Evolutionary conservation across 2,329 filamentous ascomycete genomes (phyloP).

Genomic region (Ophiostoma sp.): DNA sequence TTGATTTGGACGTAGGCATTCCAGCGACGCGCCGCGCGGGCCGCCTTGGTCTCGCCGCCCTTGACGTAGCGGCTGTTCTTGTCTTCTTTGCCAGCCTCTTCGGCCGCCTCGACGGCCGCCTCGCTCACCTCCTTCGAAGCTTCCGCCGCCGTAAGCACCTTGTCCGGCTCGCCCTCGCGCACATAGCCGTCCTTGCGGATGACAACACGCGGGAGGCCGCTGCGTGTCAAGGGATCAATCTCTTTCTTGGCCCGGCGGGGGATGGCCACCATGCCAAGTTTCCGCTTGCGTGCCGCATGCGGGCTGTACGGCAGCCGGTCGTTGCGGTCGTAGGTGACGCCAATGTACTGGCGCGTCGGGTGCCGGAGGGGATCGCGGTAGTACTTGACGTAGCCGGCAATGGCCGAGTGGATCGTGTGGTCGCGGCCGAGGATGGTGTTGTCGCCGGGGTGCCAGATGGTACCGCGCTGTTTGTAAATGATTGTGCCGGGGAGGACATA

Average conservation of each 20-base stretch:
- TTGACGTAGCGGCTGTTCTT: neutral
- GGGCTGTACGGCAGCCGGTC: slow-evolving; percentile 75
- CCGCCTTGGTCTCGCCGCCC: slow-evolving; percentile 22
- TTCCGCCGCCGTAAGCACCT: neutral
- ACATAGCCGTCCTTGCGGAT: slow-evolving; percentile 34
- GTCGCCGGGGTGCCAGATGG: slow-evolving; percentile 91
- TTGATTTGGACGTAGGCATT: slow-evolving; percentile 31
- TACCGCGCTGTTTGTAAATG: slow-evolving; percentile 94
- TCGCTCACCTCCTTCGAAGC: slow-evolving; percentile 17
- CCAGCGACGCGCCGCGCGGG: slow-evolving; percentile 29
- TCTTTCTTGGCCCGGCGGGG: slow-evolving; percentile 40
- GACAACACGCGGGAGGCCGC: slow-evolving; percentile 39
- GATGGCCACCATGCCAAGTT: slow-evolving; percentile 69
- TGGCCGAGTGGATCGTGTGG: slow-evolving; percentile 88
- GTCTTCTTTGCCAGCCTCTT: neutral
- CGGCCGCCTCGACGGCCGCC: slow-evolving; percentile 19
- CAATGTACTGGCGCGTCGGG: slow-evolving; percentile 90
- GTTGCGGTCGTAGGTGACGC: slow-evolving; percentile 80
- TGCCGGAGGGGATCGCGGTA: slow-evolving; percentile 84
- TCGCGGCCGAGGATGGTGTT: slow-evolving; percentile 94
- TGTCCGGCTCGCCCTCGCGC: neutral
- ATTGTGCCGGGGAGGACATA: slow-evolving; percentile 96
- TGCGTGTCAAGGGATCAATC: slow-evolving; percentile 39
- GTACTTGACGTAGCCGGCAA: slow-evolving; percentile 91
- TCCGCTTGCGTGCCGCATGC: slow-evolving; percentile 72